phyloP scores from a whole-genome alignment of 2,329 filamentous ascomycete species.

The Penicillium verrucosum region DNA sequence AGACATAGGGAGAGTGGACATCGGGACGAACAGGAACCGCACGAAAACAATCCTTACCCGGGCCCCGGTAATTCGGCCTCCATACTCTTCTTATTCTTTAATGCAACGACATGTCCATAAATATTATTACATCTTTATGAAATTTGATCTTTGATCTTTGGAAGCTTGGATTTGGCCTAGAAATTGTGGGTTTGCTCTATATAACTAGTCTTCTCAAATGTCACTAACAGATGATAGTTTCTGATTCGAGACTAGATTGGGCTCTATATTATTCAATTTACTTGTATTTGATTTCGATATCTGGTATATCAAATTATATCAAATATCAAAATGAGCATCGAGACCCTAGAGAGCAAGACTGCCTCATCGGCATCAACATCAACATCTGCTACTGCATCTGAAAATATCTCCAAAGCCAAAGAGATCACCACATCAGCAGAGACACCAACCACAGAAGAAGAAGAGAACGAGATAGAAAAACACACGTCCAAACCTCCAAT shows the following conservation, averaged over 20 bases:
- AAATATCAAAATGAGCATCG: constrained; percentile 10
- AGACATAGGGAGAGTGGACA: too few species aligned
- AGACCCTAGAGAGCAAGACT: background rate
- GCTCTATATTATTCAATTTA: background rate
- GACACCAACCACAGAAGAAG: background rate
- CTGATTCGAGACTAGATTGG: background rate
- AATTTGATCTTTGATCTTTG: background rate
- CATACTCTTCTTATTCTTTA: background rate
- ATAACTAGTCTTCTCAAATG: background rate
- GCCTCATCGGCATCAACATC: background rate
- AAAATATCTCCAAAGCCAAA: background rate
- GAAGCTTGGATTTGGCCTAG: background rate
- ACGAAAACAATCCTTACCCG: constrained; percentile 17
- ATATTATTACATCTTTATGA: background rate
- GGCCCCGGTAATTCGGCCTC: constrained; percentile 5
- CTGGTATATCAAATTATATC: background rate
- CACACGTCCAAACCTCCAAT: background rate
- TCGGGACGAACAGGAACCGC: constrained; percentile 20
- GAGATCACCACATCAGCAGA: background rate
- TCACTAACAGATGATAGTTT: background rate
- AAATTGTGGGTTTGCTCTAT: background rate
- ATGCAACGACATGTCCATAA: background rate
- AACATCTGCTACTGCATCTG: background rate
- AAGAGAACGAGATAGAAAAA: background rate
- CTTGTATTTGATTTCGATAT: background rate